Evolutionary conservation across 495 filamentous ascomycete species (phyloP).

Genomic region (Tuber brumale): DNA sequence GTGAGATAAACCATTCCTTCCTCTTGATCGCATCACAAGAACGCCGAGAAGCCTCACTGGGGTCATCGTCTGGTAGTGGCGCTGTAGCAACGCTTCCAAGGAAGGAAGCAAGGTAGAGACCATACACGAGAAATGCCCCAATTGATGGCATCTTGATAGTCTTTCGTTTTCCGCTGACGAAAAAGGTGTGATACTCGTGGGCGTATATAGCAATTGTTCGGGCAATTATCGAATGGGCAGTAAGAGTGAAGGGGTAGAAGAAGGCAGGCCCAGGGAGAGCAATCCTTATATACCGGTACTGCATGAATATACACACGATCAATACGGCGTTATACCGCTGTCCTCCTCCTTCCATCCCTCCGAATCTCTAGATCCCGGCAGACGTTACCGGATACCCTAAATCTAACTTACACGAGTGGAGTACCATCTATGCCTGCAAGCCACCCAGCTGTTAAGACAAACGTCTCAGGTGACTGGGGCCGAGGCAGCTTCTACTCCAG

Average conservation of each 20-base stretch:
- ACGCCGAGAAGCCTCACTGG: not conserved
- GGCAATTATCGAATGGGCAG: not conserved
- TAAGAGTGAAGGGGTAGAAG: not conserved
- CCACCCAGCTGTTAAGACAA: no score
- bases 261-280: not conserved
- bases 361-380: not conserved
- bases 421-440: no score
- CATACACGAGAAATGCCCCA: conserved; percentile 12
- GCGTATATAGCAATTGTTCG: not conserved
- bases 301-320: not conserved
- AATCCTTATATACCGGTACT: conserved; percentile 1
- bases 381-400: not conserved
- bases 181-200: not conserved
- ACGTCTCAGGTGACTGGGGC: no score
- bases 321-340: not conserved
- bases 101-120: conserved; percentile 14
- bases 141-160: conserved; percentile 15
- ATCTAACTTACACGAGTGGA: not conserved
- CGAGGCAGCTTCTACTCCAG: no score
- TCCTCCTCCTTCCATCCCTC: not conserved
- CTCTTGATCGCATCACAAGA: conserved; percentile 44
- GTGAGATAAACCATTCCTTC: conserved; percentile 46
- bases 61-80: not conserved
- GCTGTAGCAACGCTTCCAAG: conserved; percentile 11
- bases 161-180: not conserved